These are phyloP conservation scores for Stemphylium beticola DNA, from an alignment of 2,329 filamentous ascomycete genomes.

Conservation along the genomic window DNA sequence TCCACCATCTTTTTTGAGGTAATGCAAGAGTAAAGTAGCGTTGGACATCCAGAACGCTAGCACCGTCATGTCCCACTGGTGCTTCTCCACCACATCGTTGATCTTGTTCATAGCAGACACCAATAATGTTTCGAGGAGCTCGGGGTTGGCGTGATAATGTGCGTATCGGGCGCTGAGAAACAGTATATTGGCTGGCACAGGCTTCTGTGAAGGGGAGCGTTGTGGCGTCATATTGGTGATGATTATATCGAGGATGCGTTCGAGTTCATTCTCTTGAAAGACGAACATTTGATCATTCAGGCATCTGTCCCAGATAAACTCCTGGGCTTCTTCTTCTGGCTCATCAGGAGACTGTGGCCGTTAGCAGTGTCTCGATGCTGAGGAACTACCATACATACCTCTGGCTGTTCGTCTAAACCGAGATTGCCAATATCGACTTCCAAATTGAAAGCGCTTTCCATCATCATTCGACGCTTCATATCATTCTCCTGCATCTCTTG, in stretches of 20 bases:
- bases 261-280: conserved; percentile 92
- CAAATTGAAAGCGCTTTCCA: conserved; percentile 95
- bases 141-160: conserved; percentile 90
- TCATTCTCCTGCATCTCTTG: conserved; percentile 98
- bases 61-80: conserved; percentile 99
- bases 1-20: conserved; percentile 91
- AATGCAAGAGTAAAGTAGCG: conserved; percentile 91
- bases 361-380: conserved; percentile 26
- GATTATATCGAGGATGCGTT: conserved; percentile 90
- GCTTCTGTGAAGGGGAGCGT: conserved; percentile 94
- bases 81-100: conserved; percentile 91
- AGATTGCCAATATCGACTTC: conserved; percentile 96
- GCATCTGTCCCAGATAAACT: conserved; percentile 95
- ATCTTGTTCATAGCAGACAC: conserved; percentile 93
- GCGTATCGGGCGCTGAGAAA: conserved; percentile 96
- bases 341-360: conserved; percentile 64
- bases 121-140: conserved; percentile 81
- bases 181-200: conserved; percentile 94
- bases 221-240: conserved; percentile 99
- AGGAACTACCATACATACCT: conserved; percentile 61
- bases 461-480: conserved; percentile 96
- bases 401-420: conserved; percentile 92
- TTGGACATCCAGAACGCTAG: conserved; percentile 99
- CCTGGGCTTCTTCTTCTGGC: conserved; percentile 85
- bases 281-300: conserved; percentile 99